Base-by-base conservation (phyloP, 768 basidiomycete species). In the Mycena polygramma region DNA sequence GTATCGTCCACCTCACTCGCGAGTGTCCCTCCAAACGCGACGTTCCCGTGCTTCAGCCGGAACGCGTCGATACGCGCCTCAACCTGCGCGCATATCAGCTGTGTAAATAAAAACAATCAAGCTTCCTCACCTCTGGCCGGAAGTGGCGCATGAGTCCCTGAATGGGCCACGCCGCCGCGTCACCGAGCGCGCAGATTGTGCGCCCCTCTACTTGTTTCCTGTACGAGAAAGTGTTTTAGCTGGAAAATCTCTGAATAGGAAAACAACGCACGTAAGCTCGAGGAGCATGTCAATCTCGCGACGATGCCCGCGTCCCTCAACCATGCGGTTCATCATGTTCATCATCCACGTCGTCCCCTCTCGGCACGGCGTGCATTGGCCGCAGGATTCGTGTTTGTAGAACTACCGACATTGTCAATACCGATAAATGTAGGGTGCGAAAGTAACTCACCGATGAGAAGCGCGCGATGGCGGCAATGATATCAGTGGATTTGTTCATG, bases 281-380 rank as follows among this genome's bases (percentile, higher is more conserved):
- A 97, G 89, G 15, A 99, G 86, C 97, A 98, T 98, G 81, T 99
- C 97, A 68, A 99, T 98, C 84, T 99, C 97, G 68, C 97, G 91
- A 73, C 88, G 87, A 77, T 97, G 94, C 0, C 92, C 94, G 14
- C 97, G 89, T 4, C 97, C 97, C 77, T 94, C 93, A 20, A 94
- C 95, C 86, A 99, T 90, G 55, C 97, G 92, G 79, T 95, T 89
- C 97, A 99, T 99, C 96, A 99, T 98, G 82, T 98, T 97, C 90
- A 93, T 95, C 94, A 99, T 95, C 97, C 97, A 99, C 0, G 96
- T 98, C 2, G 97, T 99, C 45, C 96, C 96, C 77, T 96, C 94
- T 72, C 95, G 84, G 79, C 96, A 97, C 5, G 96, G 96, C 14
- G 96, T 97, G 76, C 97, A 98, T 79, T 99, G 97, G 17, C 97